A percentile compares a stretch with the other conserved stretches of the same genome.
Evolutionary conservation across 1,284 basidiomycete species (phyloP).

Genomic region (Melampsora larici-populina): DNA sequence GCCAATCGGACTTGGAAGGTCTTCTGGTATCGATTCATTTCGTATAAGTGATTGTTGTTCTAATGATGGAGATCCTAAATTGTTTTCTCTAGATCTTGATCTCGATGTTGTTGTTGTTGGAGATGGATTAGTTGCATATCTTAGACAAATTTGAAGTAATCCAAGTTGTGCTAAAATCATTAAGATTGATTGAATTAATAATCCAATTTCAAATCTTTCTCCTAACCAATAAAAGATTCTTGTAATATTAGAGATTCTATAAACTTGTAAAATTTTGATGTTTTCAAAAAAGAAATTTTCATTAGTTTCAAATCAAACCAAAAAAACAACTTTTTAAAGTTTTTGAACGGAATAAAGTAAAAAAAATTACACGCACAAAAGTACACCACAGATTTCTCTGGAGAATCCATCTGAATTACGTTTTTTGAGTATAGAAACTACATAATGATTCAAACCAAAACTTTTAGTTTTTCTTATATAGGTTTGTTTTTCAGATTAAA

Average conservation of each 20-base stretch:
- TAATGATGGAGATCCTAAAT: not conserved
- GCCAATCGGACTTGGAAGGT: constrained; percentile 45
- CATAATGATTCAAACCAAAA: too few species aligned
- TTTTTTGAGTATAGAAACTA: constrained; percentile 47
- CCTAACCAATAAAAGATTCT: constrained; percentile 57
- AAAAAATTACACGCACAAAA: constrained; percentile 49
- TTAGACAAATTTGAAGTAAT: constrained; percentile 58
- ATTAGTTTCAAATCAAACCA: not conserved
- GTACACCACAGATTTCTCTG: constrained; percentile 53
- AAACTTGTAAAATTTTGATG: not conserved
- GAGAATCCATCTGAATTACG: constrained; percentile 57
- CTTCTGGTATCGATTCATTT: constrained; percentile 8
- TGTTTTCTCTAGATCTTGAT: not conserved
- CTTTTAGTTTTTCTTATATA: too few species aligned
- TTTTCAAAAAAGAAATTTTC: not conserved
- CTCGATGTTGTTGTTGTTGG: not conserved
- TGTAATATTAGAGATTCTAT: constrained; percentile 25
- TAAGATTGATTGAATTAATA: constrained; percentile 56
- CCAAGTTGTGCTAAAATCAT: constrained; percentile 58
- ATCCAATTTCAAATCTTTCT: constrained; percentile 57
- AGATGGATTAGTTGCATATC: constrained; percentile 51
- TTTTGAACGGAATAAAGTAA: too few species aligned
- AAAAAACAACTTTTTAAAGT: too few species aligned
- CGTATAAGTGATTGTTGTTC: not conserved
- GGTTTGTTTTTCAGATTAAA: too few species aligned